These are phyloP conservation scores for Venturia asperata DNA, from an alignment of 2,329 filamentous ascomycete species.

Conservation along the genomic window DNA sequence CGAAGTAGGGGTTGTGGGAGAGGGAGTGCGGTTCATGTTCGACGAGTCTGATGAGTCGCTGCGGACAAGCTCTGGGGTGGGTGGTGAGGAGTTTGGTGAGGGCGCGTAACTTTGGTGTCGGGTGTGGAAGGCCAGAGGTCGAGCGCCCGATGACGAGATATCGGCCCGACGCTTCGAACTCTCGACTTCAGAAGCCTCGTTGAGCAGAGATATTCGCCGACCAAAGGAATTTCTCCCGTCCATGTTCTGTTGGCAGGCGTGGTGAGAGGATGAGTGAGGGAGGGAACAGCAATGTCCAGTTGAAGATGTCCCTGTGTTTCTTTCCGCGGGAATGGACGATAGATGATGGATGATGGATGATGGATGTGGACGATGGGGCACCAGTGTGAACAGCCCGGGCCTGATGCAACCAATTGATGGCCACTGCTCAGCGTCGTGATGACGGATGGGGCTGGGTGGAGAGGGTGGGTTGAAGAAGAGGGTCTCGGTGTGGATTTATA, in stretches of 20 bases:
- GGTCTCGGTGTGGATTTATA: not conserved
- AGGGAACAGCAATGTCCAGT: not conserved
- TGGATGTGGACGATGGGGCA: too few species aligned
- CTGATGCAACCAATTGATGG: not conserved
- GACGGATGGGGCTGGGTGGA: not conserved
- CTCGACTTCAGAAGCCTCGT: slow-evolving; percentile 14
- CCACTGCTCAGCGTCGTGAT: not conserved
- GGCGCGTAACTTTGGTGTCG: slow-evolving; percentile 27
- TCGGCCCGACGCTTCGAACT: slow-evolving; percentile 27
- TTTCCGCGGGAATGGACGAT: not conserved
- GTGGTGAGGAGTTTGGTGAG: slow-evolving; percentile 41
- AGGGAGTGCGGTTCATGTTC: slow-evolving; percentile 37
- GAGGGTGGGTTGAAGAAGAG: not conserved
- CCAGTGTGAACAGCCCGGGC: not conserved
- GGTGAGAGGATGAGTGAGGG: not conserved
- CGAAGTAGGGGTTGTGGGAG: slow-evolving; percentile 41
- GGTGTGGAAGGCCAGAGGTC: slow-evolving; percentile 28
- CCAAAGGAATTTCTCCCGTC: slow-evolving; percentile 46
- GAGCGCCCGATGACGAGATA: slow-evolving; percentile 32
- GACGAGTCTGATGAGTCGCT: slow-evolving; percentile 42
- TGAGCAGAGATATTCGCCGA: slow-evolving; percentile 33
- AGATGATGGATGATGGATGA: not conserved
- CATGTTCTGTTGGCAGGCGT: slow-evolving; percentile 29
- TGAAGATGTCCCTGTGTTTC: not conserved
- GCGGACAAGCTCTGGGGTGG: slow-evolving; percentile 40